A percentile compares a stretch with the other conserved stretches of the same genome.
Conservation (phyloP, 2,329 filamentous ascomycete species). For the Colletotrichum liriopes region DNA sequence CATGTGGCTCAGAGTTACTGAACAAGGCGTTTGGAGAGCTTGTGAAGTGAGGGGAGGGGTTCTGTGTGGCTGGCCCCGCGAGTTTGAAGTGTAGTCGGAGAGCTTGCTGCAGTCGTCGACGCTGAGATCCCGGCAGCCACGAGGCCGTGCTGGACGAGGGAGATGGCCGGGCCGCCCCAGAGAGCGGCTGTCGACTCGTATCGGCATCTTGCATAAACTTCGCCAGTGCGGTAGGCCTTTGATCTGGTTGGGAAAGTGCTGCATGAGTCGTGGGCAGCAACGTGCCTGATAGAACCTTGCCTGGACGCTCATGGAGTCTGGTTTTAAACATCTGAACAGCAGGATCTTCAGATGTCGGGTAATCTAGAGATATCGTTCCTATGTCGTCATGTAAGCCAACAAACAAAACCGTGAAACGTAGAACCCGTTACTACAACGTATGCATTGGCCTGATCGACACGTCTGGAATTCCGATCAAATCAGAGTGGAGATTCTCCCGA, state of each 20-base stretch:
- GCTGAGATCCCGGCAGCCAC: constrained; percentile 12
- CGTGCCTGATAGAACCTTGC: no score
- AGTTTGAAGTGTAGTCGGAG: constrained; percentile 18
- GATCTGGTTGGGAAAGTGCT: no score
- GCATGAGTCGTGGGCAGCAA: no score
- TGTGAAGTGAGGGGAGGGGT: background rate
- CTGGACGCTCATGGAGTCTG: no score
- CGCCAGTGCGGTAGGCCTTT: no score
- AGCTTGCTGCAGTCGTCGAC: constrained; percentile 2
- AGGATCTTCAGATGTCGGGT: no score
- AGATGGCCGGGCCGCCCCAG: no score
- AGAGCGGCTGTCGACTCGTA: no score
- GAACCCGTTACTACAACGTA: background rate
- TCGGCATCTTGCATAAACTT: no score
- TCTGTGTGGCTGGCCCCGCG: background rate
- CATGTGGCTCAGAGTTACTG: background rate
- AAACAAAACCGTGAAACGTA: constrained; percentile 33
- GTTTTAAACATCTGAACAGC: no score
- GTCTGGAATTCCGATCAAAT: background rate
- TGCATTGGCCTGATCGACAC: background rate
- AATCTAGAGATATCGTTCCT: no score
- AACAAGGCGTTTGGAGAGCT: background rate
- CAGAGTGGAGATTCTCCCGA: background rate
- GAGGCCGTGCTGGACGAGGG: no score
- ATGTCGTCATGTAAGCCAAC: background rate